Base-by-base conservation (phyloP, 306 rosid species). In the Casuarina cunninghamiana region DNA sequence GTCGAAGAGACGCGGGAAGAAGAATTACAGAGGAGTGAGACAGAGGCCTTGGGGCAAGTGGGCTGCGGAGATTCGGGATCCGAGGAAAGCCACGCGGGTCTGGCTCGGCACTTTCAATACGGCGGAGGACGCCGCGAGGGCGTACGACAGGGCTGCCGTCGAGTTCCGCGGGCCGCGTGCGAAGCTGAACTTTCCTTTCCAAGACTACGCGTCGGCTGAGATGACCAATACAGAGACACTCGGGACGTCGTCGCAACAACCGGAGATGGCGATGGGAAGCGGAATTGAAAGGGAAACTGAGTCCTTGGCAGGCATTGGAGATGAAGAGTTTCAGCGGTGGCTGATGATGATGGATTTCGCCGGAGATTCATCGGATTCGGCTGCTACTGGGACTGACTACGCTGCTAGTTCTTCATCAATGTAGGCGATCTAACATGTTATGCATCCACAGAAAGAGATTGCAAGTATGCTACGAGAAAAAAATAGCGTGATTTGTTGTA, bases 31-130 rank as follows among this genome's bases (percentile, higher is more conserved):
- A 42, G 99, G 98, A 10, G 99, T 95, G 45, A 85, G 98, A 51
- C 99, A 93, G 79, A 84, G 99, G 74, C 99, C 99, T 0, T 93
- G 97, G 99, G 99, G 97, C 0, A 93, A 95, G 78, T 95, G 97
- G 97, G 99, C 97, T 0, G 91, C 99, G 0, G 99, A 95, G 79
- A 95, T 95, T 45, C 95, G 97, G 0, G 99, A 95, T 88, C 99
- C 99, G 12, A 83, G 82, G 7, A 72, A 85, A 1, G 93, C 89
- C 0, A 48, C 84, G 11, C 90, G 97, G 35, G 99, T 95, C 1
- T 95, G 99, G 99, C 87, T 95, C 0, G 99, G 99, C 0, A 95
- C 99, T 0, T 95, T 95, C 84, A 84, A 65, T 1, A 91, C 97
- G 0, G 97, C 96, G 0, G 97, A 89, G 76, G 99, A 95, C 0